Percentiles rank a stretch among this genome's conserved stretches.
These are phyloP conservation scores for Phaeosphaeria sp. DNA, from an alignment of 2,329 filamentous ascomycete species.

Conservation along the genomic window DNA sequence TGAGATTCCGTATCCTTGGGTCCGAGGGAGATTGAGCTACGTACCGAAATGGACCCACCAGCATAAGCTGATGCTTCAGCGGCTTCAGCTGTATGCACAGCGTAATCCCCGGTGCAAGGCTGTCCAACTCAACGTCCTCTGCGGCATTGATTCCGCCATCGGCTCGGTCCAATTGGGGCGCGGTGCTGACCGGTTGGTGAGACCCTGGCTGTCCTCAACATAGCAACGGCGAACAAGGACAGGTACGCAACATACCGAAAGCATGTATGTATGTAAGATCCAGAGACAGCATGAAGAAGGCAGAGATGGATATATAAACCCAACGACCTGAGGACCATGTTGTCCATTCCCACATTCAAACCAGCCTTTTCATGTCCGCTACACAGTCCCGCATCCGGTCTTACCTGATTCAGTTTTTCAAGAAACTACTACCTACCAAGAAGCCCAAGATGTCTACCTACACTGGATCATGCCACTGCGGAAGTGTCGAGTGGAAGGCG, in stretches of 20 bases:
- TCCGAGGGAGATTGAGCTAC: background rate
- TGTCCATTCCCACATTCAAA: slow-evolving; percentile 3
- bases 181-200: background rate
- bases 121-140: background rate
- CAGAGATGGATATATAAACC: background rate
- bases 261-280: background rate
- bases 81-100: background rate
- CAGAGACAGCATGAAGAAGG: background rate
- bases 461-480: slow-evolving; percentile 63
- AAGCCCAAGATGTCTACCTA: slow-evolving; percentile 50
- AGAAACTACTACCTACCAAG: background rate
- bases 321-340: slow-evolving; percentile 13
- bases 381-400: background rate
- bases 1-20: background rate
- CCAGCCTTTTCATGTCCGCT: background rate
- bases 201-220: background rate
- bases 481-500: slow-evolving; percentile 59
- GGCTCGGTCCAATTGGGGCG: background rate
- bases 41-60: background rate
- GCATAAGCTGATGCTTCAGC: background rate
- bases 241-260: too few relatives aligned
- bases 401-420: background rate
- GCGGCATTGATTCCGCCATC: background rate
- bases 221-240: too few relatives aligned
- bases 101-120: background rate